A percentile compares a stretch with the other conserved stretches of the same genome.
phyloP scores from a whole-genome alignment of 2,329 filamentous ascomycete genomes.

The Ophiocordyceps robertsii region DNA sequence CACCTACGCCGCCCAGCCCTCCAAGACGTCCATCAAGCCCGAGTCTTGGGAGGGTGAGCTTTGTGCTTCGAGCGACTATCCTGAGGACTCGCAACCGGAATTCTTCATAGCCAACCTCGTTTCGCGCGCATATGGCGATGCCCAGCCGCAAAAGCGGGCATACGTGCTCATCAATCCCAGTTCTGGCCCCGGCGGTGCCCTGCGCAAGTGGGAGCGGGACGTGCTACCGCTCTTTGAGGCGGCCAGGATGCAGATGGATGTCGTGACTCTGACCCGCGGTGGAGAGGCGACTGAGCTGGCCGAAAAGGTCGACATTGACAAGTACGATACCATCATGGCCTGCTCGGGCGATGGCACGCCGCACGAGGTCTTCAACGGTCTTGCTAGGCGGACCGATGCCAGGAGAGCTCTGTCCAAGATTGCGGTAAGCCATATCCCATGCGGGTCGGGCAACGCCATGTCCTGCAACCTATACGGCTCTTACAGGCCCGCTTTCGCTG shows the following conservation, averaged over 20 bases:
- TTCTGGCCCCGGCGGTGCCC: constrained; percentile 67
- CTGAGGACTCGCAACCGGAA: constrained; percentile 25
- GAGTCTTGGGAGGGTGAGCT: constrained; percentile 43
- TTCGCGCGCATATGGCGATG: constrained; percentile 53
- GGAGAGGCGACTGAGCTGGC: constrained; percentile 73
- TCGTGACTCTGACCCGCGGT: constrained; percentile 54
- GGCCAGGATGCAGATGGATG: constrained; percentile 63
- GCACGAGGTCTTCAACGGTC: constrained; percentile 88
- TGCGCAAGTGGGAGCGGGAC: constrained; percentile 58
- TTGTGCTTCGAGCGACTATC: constrained; percentile 4
- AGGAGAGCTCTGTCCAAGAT: constrained; percentile 59
- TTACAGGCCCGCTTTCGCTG: constrained; percentile 58
- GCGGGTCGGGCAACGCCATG: constrained; percentile 90
- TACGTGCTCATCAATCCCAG: constrained; percentile 88
- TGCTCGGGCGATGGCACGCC: constrained; percentile 88
- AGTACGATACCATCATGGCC: constrained; percentile 73
- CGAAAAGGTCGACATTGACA: constrained; percentile 60
- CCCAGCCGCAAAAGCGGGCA: constrained; percentile 59
- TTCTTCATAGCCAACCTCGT: constrained; percentile 56
- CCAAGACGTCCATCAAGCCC: constrained; percentile 46
- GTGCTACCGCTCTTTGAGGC: constrained; percentile 75
- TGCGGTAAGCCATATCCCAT: constrained; percentile 77
- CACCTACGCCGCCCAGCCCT: constrained; percentile 52
- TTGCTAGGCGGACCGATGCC: constrained; percentile 66
- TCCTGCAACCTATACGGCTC: constrained; percentile 82